Conservation (phyloP, 2,329 filamentous ascomycete genomes). For the Hypoxylon sp. region DNA sequence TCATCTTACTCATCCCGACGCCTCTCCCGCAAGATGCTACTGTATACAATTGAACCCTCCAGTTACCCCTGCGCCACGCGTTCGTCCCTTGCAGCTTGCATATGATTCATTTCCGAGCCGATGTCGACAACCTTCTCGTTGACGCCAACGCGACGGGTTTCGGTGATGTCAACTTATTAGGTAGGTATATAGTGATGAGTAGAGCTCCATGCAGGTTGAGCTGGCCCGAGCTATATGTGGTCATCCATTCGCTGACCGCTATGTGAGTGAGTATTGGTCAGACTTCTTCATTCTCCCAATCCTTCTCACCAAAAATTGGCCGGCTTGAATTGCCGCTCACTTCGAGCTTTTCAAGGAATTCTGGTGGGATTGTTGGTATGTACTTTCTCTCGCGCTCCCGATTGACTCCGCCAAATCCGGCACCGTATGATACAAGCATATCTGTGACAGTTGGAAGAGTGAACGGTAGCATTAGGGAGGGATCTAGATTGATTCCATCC, state of each 20-base stretch:
- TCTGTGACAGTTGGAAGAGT: conserved; percentile 96
- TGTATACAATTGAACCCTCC: conserved; percentile 39
- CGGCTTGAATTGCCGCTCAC: conserved; percentile 64
- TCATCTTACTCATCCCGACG: conserved; percentile 42
- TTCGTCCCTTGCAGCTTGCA: conserved; percentile 50
- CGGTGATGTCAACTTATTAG: conserved; percentile 35
- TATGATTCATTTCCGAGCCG: conserved; percentile 36
- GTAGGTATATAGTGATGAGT: conserved; percentile 44
- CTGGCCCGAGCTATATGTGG: conserved; percentile 36
- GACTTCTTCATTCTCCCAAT: conserved; percentile 77
- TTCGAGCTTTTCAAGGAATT: conserved; percentile 92
- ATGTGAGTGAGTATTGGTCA: conserved; percentile 34
- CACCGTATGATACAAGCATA: conserved; percentile 96
- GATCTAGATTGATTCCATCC: conserved; percentile 85
- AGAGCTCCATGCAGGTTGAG: conserved; percentile 42
- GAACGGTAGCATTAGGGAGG: conserved; percentile 93
- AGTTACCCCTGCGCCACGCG: conserved; percentile 43
- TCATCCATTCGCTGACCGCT: conserved; percentile 37
- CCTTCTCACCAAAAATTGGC: conserved; percentile 73
- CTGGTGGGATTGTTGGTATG: conserved; percentile 92
- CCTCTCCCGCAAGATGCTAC: conserved; percentile 37
- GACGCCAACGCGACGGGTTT: conserved; percentile 40
- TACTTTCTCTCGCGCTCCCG: conserved; percentile 94
- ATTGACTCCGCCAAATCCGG: conserved; percentile 93
- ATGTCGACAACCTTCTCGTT: conserved; percentile 35